phyloP scores from a whole-genome alignment of 169 alveolate genomes.

The Amoebophrya sp. region DNA sequence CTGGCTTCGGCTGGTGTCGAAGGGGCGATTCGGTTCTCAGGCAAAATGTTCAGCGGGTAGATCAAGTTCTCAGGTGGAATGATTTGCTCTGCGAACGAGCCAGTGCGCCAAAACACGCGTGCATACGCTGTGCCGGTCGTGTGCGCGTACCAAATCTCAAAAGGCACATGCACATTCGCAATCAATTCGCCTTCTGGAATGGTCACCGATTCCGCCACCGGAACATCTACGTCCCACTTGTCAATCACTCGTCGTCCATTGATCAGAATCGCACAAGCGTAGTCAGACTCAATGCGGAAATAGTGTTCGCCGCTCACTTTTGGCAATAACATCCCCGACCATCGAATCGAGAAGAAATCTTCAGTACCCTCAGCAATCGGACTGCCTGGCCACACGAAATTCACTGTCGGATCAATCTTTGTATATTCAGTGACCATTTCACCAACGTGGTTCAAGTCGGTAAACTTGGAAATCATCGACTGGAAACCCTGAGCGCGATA shows the following conservation, averaged over 20 bases:
- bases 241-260: not conserved
- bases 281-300: slow-evolving; percentile 25
- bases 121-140: slow-evolving; percentile 5
- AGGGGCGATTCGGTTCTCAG: not conserved
- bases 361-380: not conserved
- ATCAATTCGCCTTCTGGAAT: not conserved
- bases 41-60: not conserved
- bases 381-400: not conserved
- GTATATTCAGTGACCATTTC: not conserved
- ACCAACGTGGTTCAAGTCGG: not conserved
- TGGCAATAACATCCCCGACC: slow-evolving; percentile 28
- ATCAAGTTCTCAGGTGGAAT: slow-evolving; percentile 16
- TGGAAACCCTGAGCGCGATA: slow-evolving; percentile 29
- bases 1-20: not conserved
- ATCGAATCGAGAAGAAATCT: slow-evolving; percentile 19
- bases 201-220: not conserved
- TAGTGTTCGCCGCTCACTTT: not conserved
- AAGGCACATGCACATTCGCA: not conserved
- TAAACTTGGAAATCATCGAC: slow-evolving; percentile 2
- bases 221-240: not conserved
- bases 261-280: not conserved
- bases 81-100: not conserved
- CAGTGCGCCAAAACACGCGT: slow-evolving; percentile 28
- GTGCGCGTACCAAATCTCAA: slow-evolving; percentile 23
- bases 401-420: not conserved